Conservation (phyloP, 345 rosid genomes). For the Brassica incana region DNA sequence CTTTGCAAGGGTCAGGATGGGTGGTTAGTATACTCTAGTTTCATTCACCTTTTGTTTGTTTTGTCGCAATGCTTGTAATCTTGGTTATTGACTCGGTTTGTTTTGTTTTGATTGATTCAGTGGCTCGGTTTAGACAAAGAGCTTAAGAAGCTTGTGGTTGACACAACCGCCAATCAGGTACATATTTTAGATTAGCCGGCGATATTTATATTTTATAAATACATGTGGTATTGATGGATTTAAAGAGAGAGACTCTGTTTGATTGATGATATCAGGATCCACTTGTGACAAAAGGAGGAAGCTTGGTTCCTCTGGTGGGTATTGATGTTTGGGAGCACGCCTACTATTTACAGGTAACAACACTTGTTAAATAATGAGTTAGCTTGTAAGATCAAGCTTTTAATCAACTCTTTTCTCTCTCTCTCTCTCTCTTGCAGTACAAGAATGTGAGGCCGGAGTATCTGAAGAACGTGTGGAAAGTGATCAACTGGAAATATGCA, state of each 20-base stretch:
- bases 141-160: conserved; percentile 78
- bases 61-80: background rate
- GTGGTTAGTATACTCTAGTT: conserved; percentile 59
- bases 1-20: conserved; percentile 99
- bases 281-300: conserved; percentile 73
- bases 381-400: background rate
- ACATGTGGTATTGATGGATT: background rate
- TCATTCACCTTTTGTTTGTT: background rate
- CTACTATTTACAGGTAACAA: conserved; percentile 85
- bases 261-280: conserved; percentile 64
- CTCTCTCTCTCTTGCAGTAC: conserved; percentile 52
- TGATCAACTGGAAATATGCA: conserved; percentile 89
- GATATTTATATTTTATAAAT: background rate
- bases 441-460: conserved; percentile 87
- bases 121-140: conserved; percentile 95
- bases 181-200: background rate
- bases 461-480: conserved; percentile 93
- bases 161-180: conserved; percentile 95
- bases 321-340: conserved; percentile 99
- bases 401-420: background rate
- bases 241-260: background rate
- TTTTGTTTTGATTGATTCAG: conserved; percentile 39
- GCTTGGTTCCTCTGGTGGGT: conserved; percentile 80
- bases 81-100: conserved; percentile 8
- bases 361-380: background rate